Conservation (phyloP, 805 yeast genomes). For the Saccharomycopsis synnaedendra region DNA sequence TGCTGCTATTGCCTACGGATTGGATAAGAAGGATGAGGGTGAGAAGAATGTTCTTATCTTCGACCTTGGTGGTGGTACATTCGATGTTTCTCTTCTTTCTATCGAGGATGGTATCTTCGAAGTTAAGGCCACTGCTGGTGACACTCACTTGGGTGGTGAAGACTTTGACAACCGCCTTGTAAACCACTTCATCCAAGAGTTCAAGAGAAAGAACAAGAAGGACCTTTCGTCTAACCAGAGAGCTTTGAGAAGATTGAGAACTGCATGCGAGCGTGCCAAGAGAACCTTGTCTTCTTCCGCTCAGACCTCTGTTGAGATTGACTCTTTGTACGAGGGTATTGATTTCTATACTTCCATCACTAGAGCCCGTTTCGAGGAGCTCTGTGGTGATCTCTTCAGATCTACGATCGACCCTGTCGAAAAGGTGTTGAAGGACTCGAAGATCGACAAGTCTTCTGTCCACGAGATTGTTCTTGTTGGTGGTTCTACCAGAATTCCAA, state of each 20-base stretch:
- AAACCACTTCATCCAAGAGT: slow-evolving; percentile 85
- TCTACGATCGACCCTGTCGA: slow-evolving; percentile 93
- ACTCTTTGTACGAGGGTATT: slow-evolving; percentile 91
- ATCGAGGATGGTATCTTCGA: slow-evolving; percentile 95
- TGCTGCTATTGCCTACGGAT: slow-evolving; percentile 95
- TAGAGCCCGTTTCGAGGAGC: slow-evolving; percentile 98
- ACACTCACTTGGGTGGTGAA: slow-evolving; percentile 96
- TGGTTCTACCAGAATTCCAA: slow-evolving; percentile 99
- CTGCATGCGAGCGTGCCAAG: slow-evolving; percentile 99
- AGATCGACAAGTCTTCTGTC: slow-evolving; percentile 84
- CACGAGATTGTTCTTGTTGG: slow-evolving; percentile 95
- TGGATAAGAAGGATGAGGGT: slow-evolving; percentile 62
- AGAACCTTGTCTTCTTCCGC: slow-evolving; percentile 96
- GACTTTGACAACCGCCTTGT: slow-evolving; percentile 97
- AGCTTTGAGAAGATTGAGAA: slow-evolving; percentile 96
- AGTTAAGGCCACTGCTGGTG: slow-evolving; percentile 81
- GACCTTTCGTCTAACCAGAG: slow-evolving; percentile 89
- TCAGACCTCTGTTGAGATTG: slow-evolving; percentile 93
- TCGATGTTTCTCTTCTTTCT: slow-evolving; percentile 89
- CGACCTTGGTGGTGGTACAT: slow-evolving; percentile 98
- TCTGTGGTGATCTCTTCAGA: slow-evolving; percentile 93
- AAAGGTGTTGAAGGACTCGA: slow-evolving; percentile 89
- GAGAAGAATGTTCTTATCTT: slow-evolving; percentile 88
- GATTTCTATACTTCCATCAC: slow-evolving; percentile 97
- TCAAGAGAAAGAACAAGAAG: slow-evolving; percentile 97